Evolutionary conservation across 495 filamentous ascomycete species (phyloP).

Genomic region (Penicillium antarcticum): DNA sequence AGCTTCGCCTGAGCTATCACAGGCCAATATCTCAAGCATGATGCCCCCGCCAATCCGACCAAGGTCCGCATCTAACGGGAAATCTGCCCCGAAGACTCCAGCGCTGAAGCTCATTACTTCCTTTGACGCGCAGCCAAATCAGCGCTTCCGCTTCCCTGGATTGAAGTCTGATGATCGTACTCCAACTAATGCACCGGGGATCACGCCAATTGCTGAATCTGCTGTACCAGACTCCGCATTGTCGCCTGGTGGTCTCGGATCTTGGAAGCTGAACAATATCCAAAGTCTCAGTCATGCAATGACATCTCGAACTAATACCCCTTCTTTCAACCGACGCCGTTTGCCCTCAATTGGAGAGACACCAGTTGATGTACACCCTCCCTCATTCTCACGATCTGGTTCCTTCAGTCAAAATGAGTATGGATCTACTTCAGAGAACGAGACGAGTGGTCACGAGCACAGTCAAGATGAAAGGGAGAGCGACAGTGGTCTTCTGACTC

Average conservation of each 20-base stretch:
- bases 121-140: slow-evolving; percentile 61
- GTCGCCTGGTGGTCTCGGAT: slow-evolving; percentile 67
- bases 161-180: slow-evolving; percentile 65
- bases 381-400: slow-evolving; percentile 36
- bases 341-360: slow-evolving; percentile 86
- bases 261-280: slow-evolving; percentile 58
- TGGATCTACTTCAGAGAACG: slow-evolving; percentile 43
- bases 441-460: slow-evolving; percentile 29
- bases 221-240: slow-evolving; percentile 83
- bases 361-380: slow-evolving; percentile 53
- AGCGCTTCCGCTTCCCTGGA: slow-evolving; percentile 66
- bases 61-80: slow-evolving; percentile 21
- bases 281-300: slow-evolving; percentile 62
- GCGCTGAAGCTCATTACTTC: slow-evolving; percentile 90
- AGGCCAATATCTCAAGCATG: slow-evolving; percentile 24
- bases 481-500: slow-evolving; percentile 28
- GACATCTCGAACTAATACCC: slow-evolving; percentile 69
- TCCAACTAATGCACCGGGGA: slow-evolving; percentile 69
- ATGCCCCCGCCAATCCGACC: slow-evolving; percentile 26
- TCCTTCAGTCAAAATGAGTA: slow-evolving; percentile 45
- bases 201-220: slow-evolving; percentile 91
- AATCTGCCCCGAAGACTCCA: slow-evolving; percentile 66
- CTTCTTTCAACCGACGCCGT: slow-evolving; percentile 65
- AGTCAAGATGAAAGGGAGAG: slow-evolving; percentile 27
- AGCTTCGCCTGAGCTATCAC: slow-evolving; percentile 34